Evolutionary conservation across 495 filamentous ascomycete species (phyloP).

Genomic region (Aspergillus bridgeri): DNA sequence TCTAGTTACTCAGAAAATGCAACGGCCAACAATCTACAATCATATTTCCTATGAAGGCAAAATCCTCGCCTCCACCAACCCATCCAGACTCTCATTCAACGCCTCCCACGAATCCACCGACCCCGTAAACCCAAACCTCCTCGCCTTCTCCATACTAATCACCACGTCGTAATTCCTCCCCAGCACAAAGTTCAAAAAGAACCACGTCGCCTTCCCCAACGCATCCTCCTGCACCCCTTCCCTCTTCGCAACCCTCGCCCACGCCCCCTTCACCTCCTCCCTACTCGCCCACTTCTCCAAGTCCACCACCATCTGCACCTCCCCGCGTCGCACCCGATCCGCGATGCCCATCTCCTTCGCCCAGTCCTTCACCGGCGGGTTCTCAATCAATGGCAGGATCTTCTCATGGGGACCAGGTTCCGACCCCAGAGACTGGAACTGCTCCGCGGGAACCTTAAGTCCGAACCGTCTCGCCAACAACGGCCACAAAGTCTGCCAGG

Average conservation of each 20-base stretch:
- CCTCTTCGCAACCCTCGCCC: background rate
- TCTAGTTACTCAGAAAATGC: background rate
- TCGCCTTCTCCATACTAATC: slow-evolving; percentile 52
- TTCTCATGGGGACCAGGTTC: too few relatives aligned
- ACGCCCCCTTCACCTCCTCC: background rate
- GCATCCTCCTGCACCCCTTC: background rate
- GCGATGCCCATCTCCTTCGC: background rate
- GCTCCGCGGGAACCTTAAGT: background rate
- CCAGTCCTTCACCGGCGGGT: too few relatives aligned
- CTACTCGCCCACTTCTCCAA: background rate
- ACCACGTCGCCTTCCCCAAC: background rate
- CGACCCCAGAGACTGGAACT: too few relatives aligned
- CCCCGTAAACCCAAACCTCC: slow-evolving; percentile 21
- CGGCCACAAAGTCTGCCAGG: slow-evolving; percentile 53
- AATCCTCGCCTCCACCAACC: slow-evolving; percentile 31
- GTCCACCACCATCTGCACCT: background rate
- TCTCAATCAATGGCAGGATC: too few relatives aligned
- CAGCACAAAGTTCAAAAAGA: too few relatives aligned
- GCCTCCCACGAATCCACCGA: slow-evolving; percentile 46
- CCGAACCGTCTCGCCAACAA: slow-evolving; percentile 37
- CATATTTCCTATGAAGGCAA: too few relatives aligned
- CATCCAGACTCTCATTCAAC: slow-evolving; percentile 40
- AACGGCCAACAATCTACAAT: too few relatives aligned
- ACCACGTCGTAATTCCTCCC: slow-evolving; percentile 19
- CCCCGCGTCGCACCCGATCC: too few relatives aligned